Percentiles rank a stretch among this genome's conserved stretches.
Conservation (phyloP, 148 eudicot species). For the Selenicereus undatus region DNA sequence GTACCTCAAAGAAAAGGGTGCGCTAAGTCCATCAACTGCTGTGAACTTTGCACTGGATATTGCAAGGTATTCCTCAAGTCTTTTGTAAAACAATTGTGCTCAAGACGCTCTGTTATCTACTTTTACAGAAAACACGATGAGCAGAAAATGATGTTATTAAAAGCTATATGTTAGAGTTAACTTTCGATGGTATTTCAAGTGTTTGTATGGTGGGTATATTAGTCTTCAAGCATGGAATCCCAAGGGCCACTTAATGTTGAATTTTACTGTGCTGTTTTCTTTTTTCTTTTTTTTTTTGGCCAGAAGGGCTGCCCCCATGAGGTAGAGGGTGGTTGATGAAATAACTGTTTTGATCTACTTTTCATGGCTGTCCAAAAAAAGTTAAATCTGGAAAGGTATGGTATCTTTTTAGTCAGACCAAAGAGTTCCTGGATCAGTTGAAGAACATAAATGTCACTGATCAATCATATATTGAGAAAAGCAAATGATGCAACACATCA, state of each 20-base stretch:
- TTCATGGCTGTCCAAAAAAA: neutral
- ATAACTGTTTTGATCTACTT: neutral
- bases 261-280: neutral
- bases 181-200: neutral
- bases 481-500: neutral
- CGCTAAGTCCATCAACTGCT: slow-evolving; percentile 77
- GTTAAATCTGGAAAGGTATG: neutral
- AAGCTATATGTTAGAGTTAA: neutral
- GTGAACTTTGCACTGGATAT: slow-evolving; percentile 90
- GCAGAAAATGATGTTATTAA: neutral
- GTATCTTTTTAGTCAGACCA: neutral
- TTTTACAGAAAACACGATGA: neutral
- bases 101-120: neutral
- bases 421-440: neutral
- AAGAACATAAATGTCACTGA: neutral
- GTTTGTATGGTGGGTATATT: neutral
- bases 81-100: neutral
- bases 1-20: slow-evolving; percentile 82
- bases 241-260: neutral
- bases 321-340: neutral
- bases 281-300: neutral
- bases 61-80: slow-evolving; percentile 56
- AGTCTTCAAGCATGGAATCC: neutral
- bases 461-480: neutral
- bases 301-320: neutral